A percentile compares a stretch with the other conserved stretches of the same genome.
These are phyloP conservation scores for Cladosporium sp. DNA, from an alignment of 2,329 filamentous ascomycete species.

Conservation along the genomic window DNA sequence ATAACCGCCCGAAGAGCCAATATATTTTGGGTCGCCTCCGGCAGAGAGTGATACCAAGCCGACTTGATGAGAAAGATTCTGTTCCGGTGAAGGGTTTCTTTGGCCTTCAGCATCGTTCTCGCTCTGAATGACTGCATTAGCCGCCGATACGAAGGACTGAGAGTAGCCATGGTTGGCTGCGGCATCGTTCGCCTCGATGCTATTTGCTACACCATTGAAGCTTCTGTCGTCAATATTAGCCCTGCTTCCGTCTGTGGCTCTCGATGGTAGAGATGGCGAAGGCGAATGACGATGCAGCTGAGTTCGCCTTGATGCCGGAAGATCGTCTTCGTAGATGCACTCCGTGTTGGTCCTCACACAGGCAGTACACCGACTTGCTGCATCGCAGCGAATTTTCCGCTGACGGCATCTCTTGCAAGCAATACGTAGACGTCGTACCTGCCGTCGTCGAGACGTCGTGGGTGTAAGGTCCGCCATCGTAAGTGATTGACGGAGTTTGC, in stretches of 20 bases:
- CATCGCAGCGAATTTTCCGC: background rate
- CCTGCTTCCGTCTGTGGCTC: background rate
- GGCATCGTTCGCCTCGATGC: background rate
- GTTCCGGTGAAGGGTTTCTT: background rate
- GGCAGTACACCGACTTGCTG: background rate
- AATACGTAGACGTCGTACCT: background rate
- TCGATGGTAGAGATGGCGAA: background rate
- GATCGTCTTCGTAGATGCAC: conserved; percentile 5
- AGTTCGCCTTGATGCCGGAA: background rate
- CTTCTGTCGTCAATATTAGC: background rate
- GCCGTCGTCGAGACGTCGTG: background rate
- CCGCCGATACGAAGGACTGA: background rate
- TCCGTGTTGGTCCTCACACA: background rate
- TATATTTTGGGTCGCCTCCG: background rate
- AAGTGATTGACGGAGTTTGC: background rate
- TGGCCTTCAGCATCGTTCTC: background rate
- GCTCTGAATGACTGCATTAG: background rate
- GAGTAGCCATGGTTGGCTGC: background rate
- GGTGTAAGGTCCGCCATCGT: background rate
- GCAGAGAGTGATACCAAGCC: conserved; percentile 5
- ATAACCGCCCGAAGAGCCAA: conserved; percentile 2
- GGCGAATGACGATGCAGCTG: background rate
- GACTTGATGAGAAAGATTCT: conserved; percentile 1
- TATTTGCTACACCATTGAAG: background rate
- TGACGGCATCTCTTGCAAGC: background rate